phyloP scores from a whole-genome alignment of 179 eudicot genomes.

The Beta lomatogona region DNA sequence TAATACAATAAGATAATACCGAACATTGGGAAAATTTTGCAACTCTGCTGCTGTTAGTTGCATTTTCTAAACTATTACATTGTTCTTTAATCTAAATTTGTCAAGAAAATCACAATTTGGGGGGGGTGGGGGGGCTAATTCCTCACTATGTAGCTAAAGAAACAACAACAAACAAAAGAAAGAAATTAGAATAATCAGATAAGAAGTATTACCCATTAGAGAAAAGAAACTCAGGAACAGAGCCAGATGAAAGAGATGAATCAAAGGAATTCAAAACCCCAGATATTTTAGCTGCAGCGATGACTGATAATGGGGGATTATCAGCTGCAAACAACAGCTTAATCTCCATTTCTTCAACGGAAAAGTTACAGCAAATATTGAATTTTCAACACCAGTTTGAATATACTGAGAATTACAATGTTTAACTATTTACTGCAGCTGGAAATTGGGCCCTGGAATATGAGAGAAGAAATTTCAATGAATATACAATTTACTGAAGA shows the following conservation, averaged over 20 bases:
- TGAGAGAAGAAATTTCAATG: not conserved
- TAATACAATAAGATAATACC: not conserved
- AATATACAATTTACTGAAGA: not conserved
- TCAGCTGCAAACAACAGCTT: slow-evolving; percentile 57
- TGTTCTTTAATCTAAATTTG: not conserved
- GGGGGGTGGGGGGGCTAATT: not conserved
- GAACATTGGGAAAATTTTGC: not conserved
- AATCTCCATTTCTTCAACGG: slow-evolving; percentile 28
- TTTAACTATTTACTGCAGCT: not conserved
- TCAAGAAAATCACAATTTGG: not conserved
- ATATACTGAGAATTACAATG: not conserved
- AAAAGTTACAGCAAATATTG: not conserved
- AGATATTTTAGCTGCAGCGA: slow-evolving; percentile 60
- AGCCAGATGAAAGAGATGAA: slow-evolving; percentile 57
- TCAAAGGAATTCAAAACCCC: slow-evolving; percentile 42
- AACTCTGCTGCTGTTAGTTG: not conserved
- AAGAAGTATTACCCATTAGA: slow-evolving; percentile 51
- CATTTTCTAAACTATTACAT: not conserved
- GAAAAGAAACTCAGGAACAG: slow-evolving; percentile 50
- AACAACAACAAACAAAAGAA: not conserved
- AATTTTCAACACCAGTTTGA: not conserved
- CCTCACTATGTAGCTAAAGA: not conserved
- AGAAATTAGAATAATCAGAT: not conserved
- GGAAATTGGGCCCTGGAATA: too few species aligned
- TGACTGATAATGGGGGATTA: slow-evolving; percentile 69